Evolutionary conservation across 129 eudicot species (phyloP).

Genomic region (Chrysanthemum lavandulifolium): DNA sequence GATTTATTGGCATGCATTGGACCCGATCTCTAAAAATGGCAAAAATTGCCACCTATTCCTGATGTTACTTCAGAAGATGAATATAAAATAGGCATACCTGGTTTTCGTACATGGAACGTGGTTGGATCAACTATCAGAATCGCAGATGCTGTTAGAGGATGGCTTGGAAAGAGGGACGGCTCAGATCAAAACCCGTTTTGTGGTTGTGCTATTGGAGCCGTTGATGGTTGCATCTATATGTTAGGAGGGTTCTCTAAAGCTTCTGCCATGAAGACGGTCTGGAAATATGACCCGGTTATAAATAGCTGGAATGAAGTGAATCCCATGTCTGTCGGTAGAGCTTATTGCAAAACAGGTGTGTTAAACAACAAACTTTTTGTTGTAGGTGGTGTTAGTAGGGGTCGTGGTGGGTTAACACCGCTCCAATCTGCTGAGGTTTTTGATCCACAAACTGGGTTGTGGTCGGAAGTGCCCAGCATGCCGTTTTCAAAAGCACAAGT

Average conservation of each 20-base stretch:
- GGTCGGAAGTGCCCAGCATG: conserved; percentile 93
- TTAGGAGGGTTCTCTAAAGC: conserved; percentile 82
- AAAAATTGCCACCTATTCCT: conserved; percentile 80
- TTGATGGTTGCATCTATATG: conserved; percentile 82
- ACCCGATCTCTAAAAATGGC: conserved; percentile 77
- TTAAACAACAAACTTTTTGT: conserved; percentile 84
- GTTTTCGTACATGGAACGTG: conserved; percentile 68
- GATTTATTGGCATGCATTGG: conserved; percentile 80
- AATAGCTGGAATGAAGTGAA: conserved; percentile 78
- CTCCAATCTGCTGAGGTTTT: conserved; percentile 94
- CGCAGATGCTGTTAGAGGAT: conserved; percentile 81
- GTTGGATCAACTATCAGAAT: conserved; percentile 66
- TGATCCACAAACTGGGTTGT: conserved; percentile 69
- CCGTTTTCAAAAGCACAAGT: conserved; percentile 96
- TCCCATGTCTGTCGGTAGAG: conserved; percentile 76
- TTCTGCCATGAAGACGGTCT: conserved; percentile 67
- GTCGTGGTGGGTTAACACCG: conserved; percentile 75
- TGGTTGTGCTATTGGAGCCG: conserved; percentile 92
- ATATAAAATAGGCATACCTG: conserved; percentile 49
- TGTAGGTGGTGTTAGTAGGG: conserved; percentile 92
- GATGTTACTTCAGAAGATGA: conserved; percentile 51
- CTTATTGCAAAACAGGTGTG: conserved; percentile 91
- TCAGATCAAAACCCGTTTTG: conserved; percentile 78
- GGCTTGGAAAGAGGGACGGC: conserved; percentile 79
- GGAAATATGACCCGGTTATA: conserved; percentile 73